Percentiles rank a stretch among this genome's conserved stretches.
These are phyloP conservation scores for Suhomyces terraborum DNA, from an alignment of 1,139 yeast genomes.

Conservation along the genomic window DNA sequence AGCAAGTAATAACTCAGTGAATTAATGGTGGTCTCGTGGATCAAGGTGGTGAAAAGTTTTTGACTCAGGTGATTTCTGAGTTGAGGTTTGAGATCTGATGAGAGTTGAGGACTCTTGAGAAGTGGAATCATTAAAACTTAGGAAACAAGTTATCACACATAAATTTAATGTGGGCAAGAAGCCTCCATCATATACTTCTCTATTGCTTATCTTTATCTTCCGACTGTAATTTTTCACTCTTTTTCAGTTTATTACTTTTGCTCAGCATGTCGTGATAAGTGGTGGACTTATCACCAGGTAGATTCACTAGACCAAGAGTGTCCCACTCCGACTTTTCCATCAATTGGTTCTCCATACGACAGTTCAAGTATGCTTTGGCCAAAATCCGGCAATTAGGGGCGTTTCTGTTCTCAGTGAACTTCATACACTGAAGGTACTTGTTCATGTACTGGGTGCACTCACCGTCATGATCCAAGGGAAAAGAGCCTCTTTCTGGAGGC, in stretches of 20 bases:
- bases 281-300: constrained; percentile 58
- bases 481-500: constrained; percentile 95
- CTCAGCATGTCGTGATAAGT: constrained; percentile 10
- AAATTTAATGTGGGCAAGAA: no score
- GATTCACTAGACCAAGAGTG: constrained; percentile 64
- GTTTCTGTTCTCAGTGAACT: constrained; percentile 74
- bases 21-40: no score
- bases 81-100: no score
- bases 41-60: no score
- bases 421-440: constrained; percentile 76
- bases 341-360: constrained; percentile 87
- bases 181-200: not conserved
- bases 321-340: constrained; percentile 87
- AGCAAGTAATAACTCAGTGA: no score
- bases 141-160: no score
- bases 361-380: constrained; percentile 78
- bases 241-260: not conserved
- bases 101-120: no score
- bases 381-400: constrained; percentile 85
- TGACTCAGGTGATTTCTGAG: no score
- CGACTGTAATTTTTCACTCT: not conserved
- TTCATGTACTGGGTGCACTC: constrained; percentile 81
- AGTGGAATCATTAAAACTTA: no score
- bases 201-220: not conserved
- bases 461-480: constrained; percentile 89